Conservation (phyloP, 768 basidiomycete species). For the Leccinum obscurum region DNA sequence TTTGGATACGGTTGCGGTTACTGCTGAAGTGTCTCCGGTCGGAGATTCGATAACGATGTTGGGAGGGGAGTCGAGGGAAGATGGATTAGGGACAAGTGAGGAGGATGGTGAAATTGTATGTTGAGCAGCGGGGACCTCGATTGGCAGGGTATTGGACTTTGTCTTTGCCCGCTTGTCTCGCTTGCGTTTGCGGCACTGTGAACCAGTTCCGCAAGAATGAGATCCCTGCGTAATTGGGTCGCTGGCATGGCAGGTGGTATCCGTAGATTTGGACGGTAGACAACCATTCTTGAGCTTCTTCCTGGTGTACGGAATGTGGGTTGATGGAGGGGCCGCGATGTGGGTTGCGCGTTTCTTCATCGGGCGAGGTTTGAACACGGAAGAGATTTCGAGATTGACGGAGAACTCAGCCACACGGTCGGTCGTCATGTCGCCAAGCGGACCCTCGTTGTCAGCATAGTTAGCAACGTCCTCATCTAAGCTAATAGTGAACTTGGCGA, state of each 20-base stretch:
- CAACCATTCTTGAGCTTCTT: slow-evolving; percentile 32
- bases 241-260: not conserved
- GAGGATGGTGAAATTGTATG: not conserved
- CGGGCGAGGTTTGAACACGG: slow-evolving; percentile 75
- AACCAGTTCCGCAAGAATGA: slow-evolving; percentile 30
- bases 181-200: slow-evolving; percentile 41
- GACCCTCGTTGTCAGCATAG: slow-evolving; percentile 29
- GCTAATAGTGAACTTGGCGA: slow-evolving; percentile 49
- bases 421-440: slow-evolving; percentile 1
- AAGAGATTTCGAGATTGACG: slow-evolving; percentile 64
- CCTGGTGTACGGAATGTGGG: slow-evolving; percentile 9
- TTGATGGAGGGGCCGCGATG: slow-evolving; percentile 29
- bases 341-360: slow-evolving; percentile 44
- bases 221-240: not conserved
- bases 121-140: slow-evolving; percentile 17
- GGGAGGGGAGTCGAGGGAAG: slow-evolving; percentile 36
- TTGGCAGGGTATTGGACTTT: slow-evolving; percentile 30
- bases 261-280: slow-evolving; percentile 7
- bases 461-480: slow-evolving; percentile 37
- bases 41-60: slow-evolving; percentile 28
- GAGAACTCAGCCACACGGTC: slow-evolving; percentile 28
- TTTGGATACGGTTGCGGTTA: not conserved
- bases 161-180: slow-evolving; percentile 56
- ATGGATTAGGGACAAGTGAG: slow-evolving; percentile 11
- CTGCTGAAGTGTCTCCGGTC: slow-evolving; percentile 1